Conservation (phyloP, 345 rosid species). For the Syzygium aqueum region DNA sequence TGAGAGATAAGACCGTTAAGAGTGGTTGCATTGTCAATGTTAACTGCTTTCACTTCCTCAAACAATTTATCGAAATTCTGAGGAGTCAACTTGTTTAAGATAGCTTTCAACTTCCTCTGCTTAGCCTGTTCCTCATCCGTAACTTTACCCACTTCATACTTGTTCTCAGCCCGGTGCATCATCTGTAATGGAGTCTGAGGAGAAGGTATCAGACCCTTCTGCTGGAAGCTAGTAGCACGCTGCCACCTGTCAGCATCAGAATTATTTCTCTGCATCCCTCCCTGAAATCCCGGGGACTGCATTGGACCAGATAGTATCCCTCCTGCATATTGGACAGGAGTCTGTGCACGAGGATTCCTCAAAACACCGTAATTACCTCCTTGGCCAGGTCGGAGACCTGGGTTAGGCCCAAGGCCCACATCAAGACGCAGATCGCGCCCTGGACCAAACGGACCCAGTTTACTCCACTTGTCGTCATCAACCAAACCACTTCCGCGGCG, state of each 20-base stretch:
- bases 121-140: slow-evolving; percentile 75
- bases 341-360: slow-evolving; percentile 59
- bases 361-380: slow-evolving; percentile 70
- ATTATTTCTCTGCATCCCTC: slow-evolving; percentile 47
- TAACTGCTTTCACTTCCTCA: slow-evolving; percentile 83
- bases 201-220: slow-evolving; percentile 76
- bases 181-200: slow-evolving; percentile 70
- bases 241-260: slow-evolving; percentile 88
- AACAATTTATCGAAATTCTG: slow-evolving; percentile 91
- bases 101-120: slow-evolving; percentile 81
- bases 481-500: slow-evolving; percentile 56
- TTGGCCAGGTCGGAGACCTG: slow-evolving; percentile 58
- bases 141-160: slow-evolving; percentile 78
- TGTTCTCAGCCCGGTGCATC: slow-evolving; percentile 94
- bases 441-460: slow-evolving; percentile 27
- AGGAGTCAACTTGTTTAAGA: slow-evolving; percentile 92
- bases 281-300: slow-evolving; percentile 59
- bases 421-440: slow-evolving; percentile 50
- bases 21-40: slow-evolving; percentile 67
- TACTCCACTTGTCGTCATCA: slow-evolving; percentile 73
- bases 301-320: slow-evolving; percentile 69
- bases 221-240: slow-evolving; percentile 51
- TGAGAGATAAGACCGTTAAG: slow-evolving; percentile 79
- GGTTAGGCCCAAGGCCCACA: slow-evolving; percentile 32
- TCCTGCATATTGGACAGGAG: slow-evolving; percentile 29